A percentile compares a stretch with the other conserved stretches of the same genome.
These are phyloP conservation scores for Cyclanthera cordifolia DNA, from an alignment of 306 rosid species.

Conservation along the genomic window DNA sequence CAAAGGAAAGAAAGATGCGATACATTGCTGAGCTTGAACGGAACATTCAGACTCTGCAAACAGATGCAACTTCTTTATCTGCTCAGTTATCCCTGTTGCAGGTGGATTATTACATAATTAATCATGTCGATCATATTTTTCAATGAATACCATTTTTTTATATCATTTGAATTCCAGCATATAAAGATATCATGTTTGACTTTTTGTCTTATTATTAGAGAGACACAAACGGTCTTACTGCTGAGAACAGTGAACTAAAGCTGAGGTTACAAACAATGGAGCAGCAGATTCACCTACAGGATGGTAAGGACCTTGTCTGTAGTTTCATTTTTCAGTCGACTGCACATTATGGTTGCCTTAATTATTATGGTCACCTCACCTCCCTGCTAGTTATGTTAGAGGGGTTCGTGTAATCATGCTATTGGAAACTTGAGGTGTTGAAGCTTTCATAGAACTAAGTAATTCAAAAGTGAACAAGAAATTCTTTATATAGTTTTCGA, in stretches of 20 bases:
- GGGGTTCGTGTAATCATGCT: neutral
- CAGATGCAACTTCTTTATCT: conserved; percentile 84
- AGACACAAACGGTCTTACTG: conserved; percentile 72
- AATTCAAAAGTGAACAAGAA: too few relatives aligned
- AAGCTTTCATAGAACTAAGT: neutral
- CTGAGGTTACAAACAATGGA: conserved; percentile 86
- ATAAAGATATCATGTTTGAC: neutral
- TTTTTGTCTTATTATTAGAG: conserved; percentile 37
- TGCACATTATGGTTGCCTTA: neutral
- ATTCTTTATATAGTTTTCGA: too few relatives aligned
- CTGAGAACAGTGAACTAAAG: conserved; percentile 86
- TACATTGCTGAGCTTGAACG: conserved; percentile 88
- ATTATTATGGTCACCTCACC: neutral
- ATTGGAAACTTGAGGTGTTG: neutral
- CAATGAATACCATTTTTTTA: neutral
- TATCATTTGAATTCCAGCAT: conserved; percentile 2
- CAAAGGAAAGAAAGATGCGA: conserved; percentile 96
- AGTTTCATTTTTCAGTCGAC: neutral
- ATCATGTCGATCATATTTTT: neutral
- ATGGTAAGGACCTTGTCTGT: conserved; percentile 40
- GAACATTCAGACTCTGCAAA: conserved; percentile 82
- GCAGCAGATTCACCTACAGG: conserved; percentile 93
- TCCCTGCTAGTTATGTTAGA: neutral
- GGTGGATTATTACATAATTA: conserved; percentile 30
- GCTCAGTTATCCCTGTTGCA: conserved; percentile 84